Evolutionary conservation across 495 filamentous ascomycete species (phyloP), one percentile per base, ranked within the genome.

Genomic region (Xylaria bambusicola): DNA sequence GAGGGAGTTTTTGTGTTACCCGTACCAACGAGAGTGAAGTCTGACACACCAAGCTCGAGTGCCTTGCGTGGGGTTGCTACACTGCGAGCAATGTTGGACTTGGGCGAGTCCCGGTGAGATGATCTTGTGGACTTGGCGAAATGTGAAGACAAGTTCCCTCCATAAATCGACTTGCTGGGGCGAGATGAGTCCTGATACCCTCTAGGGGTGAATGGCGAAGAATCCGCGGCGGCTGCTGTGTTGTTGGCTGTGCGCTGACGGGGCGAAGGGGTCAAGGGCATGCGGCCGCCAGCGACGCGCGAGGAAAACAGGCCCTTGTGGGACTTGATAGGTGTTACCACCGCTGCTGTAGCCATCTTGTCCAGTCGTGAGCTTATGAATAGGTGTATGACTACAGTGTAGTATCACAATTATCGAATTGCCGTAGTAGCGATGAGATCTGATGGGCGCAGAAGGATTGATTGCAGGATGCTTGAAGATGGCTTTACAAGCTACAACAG

Each of bases 221-320:
- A 79, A 67, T 84, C 73, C 26, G 78, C 68, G 8, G 80, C 71
- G 44, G 77, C 66, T n/a, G n/a, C n/a, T 58, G 82, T 81, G 58
- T 74, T 76, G 12, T 56, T 62, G 27, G 64, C 50, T n/a, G 70
- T 63, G 51, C 73, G 73, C 52, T 78, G 76, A 21, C 88, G 86
- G 41, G 94, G 95, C 3, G 94, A 97, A 12, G 94, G 95, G 0
- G 94, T 97, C 66, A 97, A 77, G 61, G 93, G 92, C 83, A 96
- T 91, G 50, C 95, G 90, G 68, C 93, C 92, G 71, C 93, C 93
- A 66, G 92, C 94, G 67, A 92, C 93, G 73, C 90, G 91, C 63
- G 88, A 85, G 58, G 90, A 93, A 80, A 98, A 97, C 67, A 97
- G 82, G 53, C 91, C 90, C 75, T 88, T 84, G 74, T 96, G 93